Conservation (phyloP, 2,329 filamentous ascomycete species). For the Cytospora mali region DNA sequence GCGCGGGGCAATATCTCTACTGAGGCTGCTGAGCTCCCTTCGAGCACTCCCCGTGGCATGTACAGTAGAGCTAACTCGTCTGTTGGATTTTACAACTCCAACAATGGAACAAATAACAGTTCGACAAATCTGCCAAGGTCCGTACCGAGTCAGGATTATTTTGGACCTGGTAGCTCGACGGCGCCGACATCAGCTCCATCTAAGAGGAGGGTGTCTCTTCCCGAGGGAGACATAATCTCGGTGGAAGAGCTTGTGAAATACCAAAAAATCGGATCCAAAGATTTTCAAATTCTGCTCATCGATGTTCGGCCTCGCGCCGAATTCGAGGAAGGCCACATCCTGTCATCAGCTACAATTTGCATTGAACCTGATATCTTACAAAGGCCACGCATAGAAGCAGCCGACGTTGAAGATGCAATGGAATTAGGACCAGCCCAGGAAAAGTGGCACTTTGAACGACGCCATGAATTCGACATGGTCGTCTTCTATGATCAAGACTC, state of each 20-base stretch:
- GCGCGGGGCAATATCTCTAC: conserved; percentile 70
- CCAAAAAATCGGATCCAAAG: conserved; percentile 55
- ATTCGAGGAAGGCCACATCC: conserved; percentile 89
- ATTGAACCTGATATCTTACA: conserved; percentile 78
- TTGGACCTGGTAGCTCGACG: conserved; percentile 25
- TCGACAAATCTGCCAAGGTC: conserved; percentile 33
- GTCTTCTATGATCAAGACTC: conserved; percentile 85
- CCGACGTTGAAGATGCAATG: conserved; percentile 67
- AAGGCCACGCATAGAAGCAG: conserved; percentile 66
- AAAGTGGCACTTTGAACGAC: conserved; percentile 69
- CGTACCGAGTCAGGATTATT: conserved; percentile 38
- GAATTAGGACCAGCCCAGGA: conserved; percentile 75
- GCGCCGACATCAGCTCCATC: conserved; percentile 26
- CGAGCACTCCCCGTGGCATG: conserved; percentile 65
- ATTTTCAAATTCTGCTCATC: conserved; percentile 75
- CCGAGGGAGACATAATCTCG: conserved; percentile 62
- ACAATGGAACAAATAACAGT: conserved; percentile 24
- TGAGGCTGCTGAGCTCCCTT: conserved; percentile 65
- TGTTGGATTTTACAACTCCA: conserved; percentile 37
- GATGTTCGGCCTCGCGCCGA: conserved; percentile 80
- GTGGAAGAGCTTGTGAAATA: conserved; percentile 72
- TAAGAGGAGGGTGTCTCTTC: conserved; percentile 52
- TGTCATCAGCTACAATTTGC: conserved; percentile 81
- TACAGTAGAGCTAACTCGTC: conserved; percentile 63
- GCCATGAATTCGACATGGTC: conserved; percentile 79